phyloP scores from a whole-genome alignment of 2,329 filamentous ascomycete species.

The Saccharata proteae region DNA sequence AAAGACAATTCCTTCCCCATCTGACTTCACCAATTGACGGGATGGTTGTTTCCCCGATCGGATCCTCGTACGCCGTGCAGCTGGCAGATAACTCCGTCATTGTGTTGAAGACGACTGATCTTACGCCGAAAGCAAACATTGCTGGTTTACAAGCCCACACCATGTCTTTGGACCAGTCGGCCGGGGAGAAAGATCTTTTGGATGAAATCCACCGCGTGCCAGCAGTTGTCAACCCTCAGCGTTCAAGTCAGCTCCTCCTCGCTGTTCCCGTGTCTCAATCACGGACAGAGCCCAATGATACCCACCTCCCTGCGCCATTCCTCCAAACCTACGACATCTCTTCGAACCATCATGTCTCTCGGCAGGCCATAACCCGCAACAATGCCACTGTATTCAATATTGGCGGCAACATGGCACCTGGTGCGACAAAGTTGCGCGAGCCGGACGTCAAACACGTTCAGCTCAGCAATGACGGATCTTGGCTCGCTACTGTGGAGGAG shows the following conservation, averaged over 20 bases:
- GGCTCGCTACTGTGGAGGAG: slow-evolving; percentile 85
- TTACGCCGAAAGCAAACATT: slow-evolving; percentile 73
- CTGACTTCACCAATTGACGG: slow-evolving; percentile 75
- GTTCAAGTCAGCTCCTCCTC: slow-evolving; percentile 30
- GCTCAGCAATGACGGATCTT: slow-evolving; percentile 69
- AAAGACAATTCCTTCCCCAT: slow-evolving; percentile 78
- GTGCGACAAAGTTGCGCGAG: slow-evolving; percentile 48
- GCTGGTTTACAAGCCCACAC: slow-evolving; percentile 58
- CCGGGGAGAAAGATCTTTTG: slow-evolving; percentile 8
- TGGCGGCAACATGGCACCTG: slow-evolving; percentile 47
- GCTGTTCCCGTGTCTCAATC: slow-evolving; percentile 42
- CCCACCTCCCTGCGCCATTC: slow-evolving; percentile 39
- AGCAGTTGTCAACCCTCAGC: slow-evolving; percentile 28
- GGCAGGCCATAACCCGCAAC: slow-evolving; percentile 79
- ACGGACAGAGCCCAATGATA: slow-evolving; percentile 14
- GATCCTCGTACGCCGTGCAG: slow-evolving; percentile 71
- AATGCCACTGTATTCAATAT: slow-evolving; percentile 73
- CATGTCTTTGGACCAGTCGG: slow-evolving; percentile 1
- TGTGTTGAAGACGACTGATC: slow-evolving; percentile 78
- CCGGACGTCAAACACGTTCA: slow-evolving; percentile 65
- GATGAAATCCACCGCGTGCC: slow-evolving; percentile 19
- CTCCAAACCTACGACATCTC: slow-evolving; percentile 83
- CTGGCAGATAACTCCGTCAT: slow-evolving; percentile 88
- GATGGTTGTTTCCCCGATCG: slow-evolving; percentile 66
- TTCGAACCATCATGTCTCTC: slow-evolving; percentile 63